phyloP scores from a whole-genome alignment of 345 rosid species.

The Citrus maxima region DNA sequence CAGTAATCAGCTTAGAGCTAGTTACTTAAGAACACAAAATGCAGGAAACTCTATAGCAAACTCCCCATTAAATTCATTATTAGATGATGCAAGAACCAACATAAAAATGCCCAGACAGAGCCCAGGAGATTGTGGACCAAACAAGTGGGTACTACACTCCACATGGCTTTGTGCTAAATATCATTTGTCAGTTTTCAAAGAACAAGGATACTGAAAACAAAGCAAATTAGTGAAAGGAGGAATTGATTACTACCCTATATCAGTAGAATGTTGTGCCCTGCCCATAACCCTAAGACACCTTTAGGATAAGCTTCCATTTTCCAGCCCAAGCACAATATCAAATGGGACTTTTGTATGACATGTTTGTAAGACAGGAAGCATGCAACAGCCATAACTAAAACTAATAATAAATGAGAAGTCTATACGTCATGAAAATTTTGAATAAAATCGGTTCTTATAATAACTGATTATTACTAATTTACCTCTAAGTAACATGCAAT shows the following conservation, averaged over 20 bases:
- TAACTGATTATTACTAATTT: neutral
- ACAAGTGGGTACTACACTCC: constrained; percentile 6
- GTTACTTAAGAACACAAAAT: neutral
- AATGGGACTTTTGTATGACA: constrained; percentile 7
- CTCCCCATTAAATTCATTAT: neutral
- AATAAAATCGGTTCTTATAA: neutral
- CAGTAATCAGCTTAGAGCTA: neutral
- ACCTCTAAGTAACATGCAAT: neutral
- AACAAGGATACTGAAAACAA: constrained; percentile 18
- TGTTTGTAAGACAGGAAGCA: constrained; percentile 44
- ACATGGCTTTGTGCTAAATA: constrained; percentile 1
- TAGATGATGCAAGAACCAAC: neutral
- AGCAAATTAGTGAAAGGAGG: constrained; percentile 11
- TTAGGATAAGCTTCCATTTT: constrained; percentile 32
- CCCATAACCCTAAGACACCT: constrained; percentile 29
- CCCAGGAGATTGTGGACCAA: constrained; percentile 9
- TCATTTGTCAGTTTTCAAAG: constrained; percentile 19
- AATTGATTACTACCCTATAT: constrained; percentile 13
- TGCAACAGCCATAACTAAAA: neutral
- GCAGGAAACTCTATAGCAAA: neutral
- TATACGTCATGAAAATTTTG: neutral
- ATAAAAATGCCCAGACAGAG: neutral
- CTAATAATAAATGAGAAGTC: neutral
- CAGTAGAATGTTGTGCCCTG: constrained; percentile 30
- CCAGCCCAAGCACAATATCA: constrained; percentile 19